Base-by-base conservation (phyloP, 1,284 basidiomycete genomes). In the Tremellales sp. region DNA sequence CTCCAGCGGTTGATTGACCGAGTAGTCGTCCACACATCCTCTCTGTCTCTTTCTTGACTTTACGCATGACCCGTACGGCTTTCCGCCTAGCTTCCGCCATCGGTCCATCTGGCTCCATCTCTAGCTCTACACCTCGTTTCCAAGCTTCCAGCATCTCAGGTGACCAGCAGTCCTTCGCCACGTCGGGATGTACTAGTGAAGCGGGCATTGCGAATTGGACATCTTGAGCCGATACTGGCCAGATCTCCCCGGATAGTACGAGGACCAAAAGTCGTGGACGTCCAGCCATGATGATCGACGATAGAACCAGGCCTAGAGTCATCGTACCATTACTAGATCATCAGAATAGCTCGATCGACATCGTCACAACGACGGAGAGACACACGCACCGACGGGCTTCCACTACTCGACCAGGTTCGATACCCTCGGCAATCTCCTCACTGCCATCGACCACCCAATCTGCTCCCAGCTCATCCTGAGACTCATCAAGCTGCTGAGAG, bases 151-250 rank as follows among this genome's bases (percentile, higher is more conserved):
- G 41, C 7, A 67, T 51, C 10, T 61, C 60, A 2, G 57, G 54
- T 0, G 56, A 57, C 65, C 65, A 68, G 31, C 62, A 64, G 41
- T 40, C 22, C 5, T 54, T 45, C 13, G 56, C 51, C 1, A 65
- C 31, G 0, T 48, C 26, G 2, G 49, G 33, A 8, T 62, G 51
- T 3, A 69, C 49, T 15, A 73, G 52, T 1, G 64, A 62, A 0
- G 55, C 35, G 0, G 72, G 73, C 53, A 75, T 61, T 51, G 68
- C 55, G 50, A 65, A 75, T 52, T 70, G 69, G 8, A 76, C 61
- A 55, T 75, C 72, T 40, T 67, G 62, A 2, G 57, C 17, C 4
- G 57, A 54, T 6, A 68, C 51, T 3, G 70, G 72, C 57, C 68
- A 66, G 26, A 68, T 57, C 40, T 68, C 67, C 8, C 74, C 74